These are phyloP conservation scores for Colletotrichum destructivum DNA, from an alignment of 2,329 filamentous ascomycete species.

Conservation along the genomic window DNA sequence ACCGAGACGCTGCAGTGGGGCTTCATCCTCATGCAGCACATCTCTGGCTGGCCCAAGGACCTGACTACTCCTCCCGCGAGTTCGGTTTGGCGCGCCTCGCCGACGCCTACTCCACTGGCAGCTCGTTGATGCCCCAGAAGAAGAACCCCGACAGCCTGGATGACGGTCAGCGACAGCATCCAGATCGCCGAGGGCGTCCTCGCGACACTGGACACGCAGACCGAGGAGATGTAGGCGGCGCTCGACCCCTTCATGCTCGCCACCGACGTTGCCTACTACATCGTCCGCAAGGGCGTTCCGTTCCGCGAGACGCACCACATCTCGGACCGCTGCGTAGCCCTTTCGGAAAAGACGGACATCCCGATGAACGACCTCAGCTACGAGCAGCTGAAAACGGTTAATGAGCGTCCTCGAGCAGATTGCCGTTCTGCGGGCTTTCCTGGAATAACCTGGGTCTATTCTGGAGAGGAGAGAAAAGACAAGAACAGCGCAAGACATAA, in stretches of 20 bases:
- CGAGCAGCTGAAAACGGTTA: conserved; percentile 78
- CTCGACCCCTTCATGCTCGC: conserved; percentile 89
- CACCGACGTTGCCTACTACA: conserved; percentile 76
- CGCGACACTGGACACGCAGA: conserved; percentile 77
- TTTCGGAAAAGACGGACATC: conserved; percentile 75
- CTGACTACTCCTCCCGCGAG: conserved; percentile 79
- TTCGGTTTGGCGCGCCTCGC: conserved; percentile 83
- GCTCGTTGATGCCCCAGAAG: conserved; percentile 80
- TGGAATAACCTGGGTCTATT: neutral
- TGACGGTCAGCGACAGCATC: conserved; percentile 85
- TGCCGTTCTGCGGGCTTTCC: conserved; percentile 52
- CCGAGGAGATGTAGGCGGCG: conserved; percentile 83
- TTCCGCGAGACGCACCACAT: conserved; percentile 89
- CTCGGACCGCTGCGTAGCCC: conserved; percentile 77
- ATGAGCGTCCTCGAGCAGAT: conserved; percentile 75
- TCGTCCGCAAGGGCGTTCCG: conserved; percentile 77
- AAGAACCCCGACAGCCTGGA: too few relatives aligned
- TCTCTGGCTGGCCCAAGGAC: too few relatives aligned
- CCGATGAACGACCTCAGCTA: conserved; percentile 80
- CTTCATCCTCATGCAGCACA: conserved; percentile 74
- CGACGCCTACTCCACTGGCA: conserved; percentile 85
- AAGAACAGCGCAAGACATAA: neutral
- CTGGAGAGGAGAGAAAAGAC: neutral
- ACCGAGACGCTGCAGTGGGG: conserved; percentile 87
- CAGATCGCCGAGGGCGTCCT: conserved; percentile 88